Percentiles rank a stretch among this genome's conserved stretches.
Evolutionary conservation across 768 basidiomycete species (phyloP).

Genomic region (Antrodiella citrinella): DNA sequence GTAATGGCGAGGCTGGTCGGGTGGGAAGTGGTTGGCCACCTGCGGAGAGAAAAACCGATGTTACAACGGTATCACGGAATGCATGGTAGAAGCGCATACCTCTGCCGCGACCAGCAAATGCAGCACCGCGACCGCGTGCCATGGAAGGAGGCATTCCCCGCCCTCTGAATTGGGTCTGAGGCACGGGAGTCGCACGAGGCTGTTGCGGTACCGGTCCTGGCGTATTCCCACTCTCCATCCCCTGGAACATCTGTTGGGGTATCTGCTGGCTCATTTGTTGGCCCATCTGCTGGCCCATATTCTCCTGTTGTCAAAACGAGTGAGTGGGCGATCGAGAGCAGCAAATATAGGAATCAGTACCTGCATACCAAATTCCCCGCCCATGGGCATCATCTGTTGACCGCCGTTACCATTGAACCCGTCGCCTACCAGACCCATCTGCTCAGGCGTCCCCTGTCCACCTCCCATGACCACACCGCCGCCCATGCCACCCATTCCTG

Average conservation of each 20-base stretch:
- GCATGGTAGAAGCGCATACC: constrained; percentile 24
- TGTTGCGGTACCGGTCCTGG: constrained; percentile 30
- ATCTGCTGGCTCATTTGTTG: constrained; percentile 26
- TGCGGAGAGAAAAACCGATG: neutral
- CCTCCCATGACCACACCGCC: constrained; percentile 15
- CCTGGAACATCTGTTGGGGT: constrained; percentile 62
- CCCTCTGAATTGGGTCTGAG: constrained; percentile 28
- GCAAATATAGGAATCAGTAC: no score
- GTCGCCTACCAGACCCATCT: constrained; percentile 31
- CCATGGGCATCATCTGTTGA: constrained; percentile 59
- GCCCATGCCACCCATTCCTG: constrained; percentile 12
- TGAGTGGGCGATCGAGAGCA: no score
- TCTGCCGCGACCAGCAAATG: constrained; percentile 33
- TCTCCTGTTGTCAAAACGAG: no score
- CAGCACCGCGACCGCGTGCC: constrained; percentile 38
- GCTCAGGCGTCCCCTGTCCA: constrained; percentile 16
- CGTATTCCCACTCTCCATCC: constrained; percentile 47
- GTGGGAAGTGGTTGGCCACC: constrained; percentile 37
- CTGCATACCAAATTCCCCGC: constrained; percentile 67
- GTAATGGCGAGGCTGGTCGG: constrained; percentile 76
- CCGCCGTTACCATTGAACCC: constrained; percentile 29
- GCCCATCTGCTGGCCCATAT: neutral
- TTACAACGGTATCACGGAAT: neutral
- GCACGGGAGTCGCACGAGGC: neutral
- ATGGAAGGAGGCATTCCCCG: constrained; percentile 31